Conservation (phyloP, 2,329 filamentous ascomycete species). For the Akanthomyces muscarius region DNA sequence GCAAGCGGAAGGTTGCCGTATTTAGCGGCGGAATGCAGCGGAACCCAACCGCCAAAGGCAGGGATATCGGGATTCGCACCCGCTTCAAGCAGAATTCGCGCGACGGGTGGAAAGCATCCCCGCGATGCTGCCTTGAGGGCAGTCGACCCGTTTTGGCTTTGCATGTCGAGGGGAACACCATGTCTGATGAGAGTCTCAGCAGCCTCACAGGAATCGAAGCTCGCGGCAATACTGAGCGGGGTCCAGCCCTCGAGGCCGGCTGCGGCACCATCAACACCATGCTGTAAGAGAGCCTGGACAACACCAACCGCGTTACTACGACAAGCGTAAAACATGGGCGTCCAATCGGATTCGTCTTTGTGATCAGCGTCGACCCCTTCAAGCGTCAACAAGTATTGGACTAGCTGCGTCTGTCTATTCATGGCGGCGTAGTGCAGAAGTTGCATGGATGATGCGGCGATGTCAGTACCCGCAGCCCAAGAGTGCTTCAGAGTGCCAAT, state of each 20-base stretch:
- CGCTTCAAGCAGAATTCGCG: constrained; percentile 14
- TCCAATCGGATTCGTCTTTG: constrained; percentile 14
- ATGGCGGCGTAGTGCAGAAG: constrained; percentile 17
- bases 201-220: constrained; percentile 16
- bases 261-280: constrained; percentile 8
- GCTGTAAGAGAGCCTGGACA: constrained; percentile 14
- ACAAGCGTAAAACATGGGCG: constrained; percentile 18
- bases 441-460: not conserved
- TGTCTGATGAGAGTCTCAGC: constrained; percentile 14
- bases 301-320: constrained; percentile 12
- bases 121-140: constrained; percentile 19
- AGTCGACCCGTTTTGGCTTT: constrained; percentile 17
- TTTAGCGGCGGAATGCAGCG: constrained; percentile 20
- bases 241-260: constrained; percentile 18
- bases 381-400: constrained; percentile 9
- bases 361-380: constrained; percentile 11
- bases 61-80: constrained; percentile 18
- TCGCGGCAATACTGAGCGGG: constrained; percentile 19
- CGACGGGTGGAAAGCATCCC: constrained; percentile 14
- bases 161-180: constrained; percentile 10
- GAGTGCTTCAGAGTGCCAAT: constrained; percentile 2
- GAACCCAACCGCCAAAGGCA: constrained; percentile 17
- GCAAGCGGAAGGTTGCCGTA: constrained; percentile 16
- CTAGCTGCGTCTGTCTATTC: not conserved
- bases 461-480: not conserved